Evolutionary conservation across 78 protist genomes (phyloP).

Genomic region (Bodo saltans): DNA sequence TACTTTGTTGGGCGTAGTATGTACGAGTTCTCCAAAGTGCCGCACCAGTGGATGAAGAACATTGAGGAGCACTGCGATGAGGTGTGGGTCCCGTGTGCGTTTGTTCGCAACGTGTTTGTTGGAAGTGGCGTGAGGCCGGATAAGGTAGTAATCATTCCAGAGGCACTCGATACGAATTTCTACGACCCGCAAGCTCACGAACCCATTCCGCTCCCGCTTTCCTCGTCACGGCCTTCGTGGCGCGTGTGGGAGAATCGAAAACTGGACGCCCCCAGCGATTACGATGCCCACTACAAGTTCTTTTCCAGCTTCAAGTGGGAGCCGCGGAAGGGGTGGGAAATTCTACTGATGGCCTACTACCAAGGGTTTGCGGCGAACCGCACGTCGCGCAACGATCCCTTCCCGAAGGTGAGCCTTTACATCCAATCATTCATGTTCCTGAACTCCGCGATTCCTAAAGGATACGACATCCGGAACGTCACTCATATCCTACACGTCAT

Average conservation of each 20-base stretch:
- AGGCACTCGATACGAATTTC: constrained; percentile 16
- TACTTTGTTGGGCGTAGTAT: constrained; percentile 24
- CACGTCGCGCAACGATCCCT: not conserved
- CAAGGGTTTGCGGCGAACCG: not conserved
- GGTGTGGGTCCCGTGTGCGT: constrained; percentile 20
- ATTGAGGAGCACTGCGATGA: not conserved
- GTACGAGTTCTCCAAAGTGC: constrained; percentile 19
- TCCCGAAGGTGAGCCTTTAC: constrained; percentile 8
- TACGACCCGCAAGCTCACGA: not conserved
- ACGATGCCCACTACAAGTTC: constrained; percentile 37
- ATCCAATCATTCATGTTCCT: not conserved
- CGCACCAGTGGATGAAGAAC: not conserved
- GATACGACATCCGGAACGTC: not conserved
- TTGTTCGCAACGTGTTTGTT: not conserved
- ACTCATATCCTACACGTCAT: not conserved
- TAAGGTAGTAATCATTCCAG: constrained; percentile 4
- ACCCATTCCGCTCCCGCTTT: not conserved
- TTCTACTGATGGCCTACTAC: constrained; percentile 29
- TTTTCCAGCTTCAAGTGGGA: constrained; percentile 45
- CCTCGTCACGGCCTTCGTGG: not conserved
- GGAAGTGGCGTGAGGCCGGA: not conserved
- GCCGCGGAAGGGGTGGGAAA: constrained; percentile 41
- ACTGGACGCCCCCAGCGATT: too few species aligned
- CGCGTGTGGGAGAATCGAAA: not conserved
- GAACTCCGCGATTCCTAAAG: not conserved